These are phyloP conservation scores for Gonapodya prolifera DNA, from an alignment of 192 early-diverging fungal species.

Conservation along the genomic window DNA sequence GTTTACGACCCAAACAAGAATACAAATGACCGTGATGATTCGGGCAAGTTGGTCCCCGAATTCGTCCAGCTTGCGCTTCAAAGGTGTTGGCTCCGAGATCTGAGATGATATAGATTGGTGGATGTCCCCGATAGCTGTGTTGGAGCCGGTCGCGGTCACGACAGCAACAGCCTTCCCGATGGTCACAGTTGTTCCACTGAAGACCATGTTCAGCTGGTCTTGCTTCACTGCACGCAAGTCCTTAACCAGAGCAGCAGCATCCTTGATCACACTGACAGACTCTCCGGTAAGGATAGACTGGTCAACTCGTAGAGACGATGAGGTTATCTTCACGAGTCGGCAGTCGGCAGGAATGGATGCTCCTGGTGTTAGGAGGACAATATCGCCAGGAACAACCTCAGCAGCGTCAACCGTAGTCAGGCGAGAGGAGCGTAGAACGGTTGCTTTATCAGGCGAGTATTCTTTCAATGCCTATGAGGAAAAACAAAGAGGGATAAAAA, in stretches of 20 bases:
- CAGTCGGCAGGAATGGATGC: slow-evolving; percentile 95
- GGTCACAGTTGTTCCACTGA: slow-evolving; percentile 91
- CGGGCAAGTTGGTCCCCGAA: slow-evolving; percentile 84
- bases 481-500: slow-evolving; percentile 3
- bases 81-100: slow-evolving; percentile 83
- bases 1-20: slow-evolving; percentile 98
- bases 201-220: slow-evolving; percentile 94
- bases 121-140: slow-evolving; percentile 90
- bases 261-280: slow-evolving; percentile 81
- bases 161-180: slow-evolving; percentile 80
- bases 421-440: slow-evolving; percentile 61
- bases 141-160: slow-evolving; percentile 74
- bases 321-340: slow-evolving; percentile 64
- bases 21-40: slow-evolving; percentile 60
- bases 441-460: slow-evolving; percentile 92
- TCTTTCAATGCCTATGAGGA: slow-evolving; percentile 67
- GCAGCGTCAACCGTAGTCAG: slow-evolving; percentile 51
- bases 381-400: slow-evolving; percentile 94
- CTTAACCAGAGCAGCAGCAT: slow-evolving; percentile 32
- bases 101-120: slow-evolving; percentile 74
- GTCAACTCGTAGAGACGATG: slow-evolving; percentile 82
- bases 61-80: slow-evolving; percentile 90
- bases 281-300: slow-evolving; percentile 96
- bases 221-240: slow-evolving; percentile 79
- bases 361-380: slow-evolving; percentile 80